These are phyloP conservation scores for Nitzschia palea DNA, from an alignment of 108 stramenopile genomes.

Conservation along the genomic window DNA sequence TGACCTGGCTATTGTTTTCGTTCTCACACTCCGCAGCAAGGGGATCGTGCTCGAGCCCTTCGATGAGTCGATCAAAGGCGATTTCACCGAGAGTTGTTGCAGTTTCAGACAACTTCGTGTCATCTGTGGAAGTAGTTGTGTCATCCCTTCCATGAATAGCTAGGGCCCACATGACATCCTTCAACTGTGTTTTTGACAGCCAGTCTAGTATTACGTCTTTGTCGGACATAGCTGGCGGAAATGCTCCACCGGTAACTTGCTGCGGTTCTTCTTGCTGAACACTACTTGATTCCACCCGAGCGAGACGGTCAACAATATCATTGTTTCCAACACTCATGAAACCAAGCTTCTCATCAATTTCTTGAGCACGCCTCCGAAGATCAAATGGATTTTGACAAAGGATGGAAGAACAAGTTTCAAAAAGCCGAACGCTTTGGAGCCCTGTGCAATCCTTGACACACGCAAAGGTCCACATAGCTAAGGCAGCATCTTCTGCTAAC, in stretches of 20 bases:
- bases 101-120: slow-evolving; percentile 40
- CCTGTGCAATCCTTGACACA: slow-evolving; percentile 51
- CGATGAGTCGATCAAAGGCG: slow-evolving; percentile 44
- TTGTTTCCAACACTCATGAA: slow-evolving; percentile 22
- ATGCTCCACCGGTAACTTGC: background rate
- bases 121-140: slow-evolving; percentile 9
- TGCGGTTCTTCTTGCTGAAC: slow-evolving; percentile 3
- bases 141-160: slow-evolving; percentile 43
- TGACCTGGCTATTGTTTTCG: background rate
- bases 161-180: slow-evolving; percentile 52
- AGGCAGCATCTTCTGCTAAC: slow-evolving; percentile 52
- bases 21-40: background rate
- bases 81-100: slow-evolving; percentile 35
- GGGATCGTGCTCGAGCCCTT: slow-evolving; percentile 35
- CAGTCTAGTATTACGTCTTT: slow-evolving; percentile 43
- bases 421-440: slow-evolving; percentile 32
- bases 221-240: too few relatives aligned
- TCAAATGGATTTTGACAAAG: slow-evolving; percentile 50
- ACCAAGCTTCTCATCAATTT: slow-evolving; percentile 9
- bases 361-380: slow-evolving; percentile 34
- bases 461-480: slow-evolving; percentile 55
- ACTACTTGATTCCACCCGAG: slow-evolving; percentile 36
- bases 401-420: slow-evolving; percentile 52
- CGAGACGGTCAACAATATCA: slow-evolving; percentile 49
- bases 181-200: slow-evolving; percentile 54